Evolutionary conservation across 2,329 filamentous ascomycete genomes (phyloP), one percentile per base, ranked within the genome.

Genomic region (Hymenoscyphus scutula): DNA sequence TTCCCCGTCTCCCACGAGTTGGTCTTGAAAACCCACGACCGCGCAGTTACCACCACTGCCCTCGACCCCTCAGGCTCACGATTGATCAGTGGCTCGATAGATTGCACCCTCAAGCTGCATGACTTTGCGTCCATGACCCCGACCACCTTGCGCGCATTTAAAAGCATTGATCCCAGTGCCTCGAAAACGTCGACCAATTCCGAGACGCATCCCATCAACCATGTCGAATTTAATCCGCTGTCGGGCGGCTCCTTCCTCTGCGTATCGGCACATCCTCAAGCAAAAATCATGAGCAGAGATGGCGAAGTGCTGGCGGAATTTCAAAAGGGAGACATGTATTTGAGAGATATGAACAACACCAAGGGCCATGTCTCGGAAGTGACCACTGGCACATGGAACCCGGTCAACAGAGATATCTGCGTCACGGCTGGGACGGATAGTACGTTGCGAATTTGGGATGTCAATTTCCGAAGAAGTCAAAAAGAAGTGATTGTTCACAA

Each of bases 281-380:
- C 94, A 13, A 93, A 92, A 75, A 87, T 99, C 27, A 82, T 98
- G 75, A 91, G 86, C 70, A 87, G 95, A 71, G 94, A 99, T 78
- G 95, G 95, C 45, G 91, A 96, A 53, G 82, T 90, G 7, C 71
- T 96, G 56, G 89, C 89, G 1, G 92, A 97, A 73, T 98, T 97
- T 68, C 89, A 92, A 69, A 99, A 99, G 77, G 95, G 95, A 54
- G 95, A 99, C 74, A 98, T 98, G 93, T 99, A 99, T 72, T 79
- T 99, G 68, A 85, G 94, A 60, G 95, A 99, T 75, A 96, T 98
- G 89, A 86, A 97, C 77, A 93, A 98, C 74, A 99, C 95, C 4
- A 98, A 97, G 75, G 95, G 95, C 1, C 95, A 99, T 76, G 88
- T 97, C 59, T 93, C 93, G 3, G 95, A 97, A 76, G 85, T 97